Base-by-base conservation (phyloP, 2,329 filamentous ascomycete genomes). In the Penicillium sp. region DNA sequence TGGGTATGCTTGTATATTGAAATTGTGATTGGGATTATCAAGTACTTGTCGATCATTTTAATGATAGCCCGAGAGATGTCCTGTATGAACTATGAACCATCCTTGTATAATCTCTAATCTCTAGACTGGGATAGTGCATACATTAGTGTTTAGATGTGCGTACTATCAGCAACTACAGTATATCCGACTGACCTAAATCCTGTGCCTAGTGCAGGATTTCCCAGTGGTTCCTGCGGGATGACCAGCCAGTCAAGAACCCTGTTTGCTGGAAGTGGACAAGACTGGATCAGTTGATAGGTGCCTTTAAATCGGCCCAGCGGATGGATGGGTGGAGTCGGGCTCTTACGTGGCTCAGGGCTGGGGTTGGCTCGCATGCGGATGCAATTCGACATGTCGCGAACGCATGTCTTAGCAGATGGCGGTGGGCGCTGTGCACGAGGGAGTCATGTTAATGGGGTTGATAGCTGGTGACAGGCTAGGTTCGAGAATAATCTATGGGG, bases 321-420 rank as follows among this genome's bases (percentile, higher is more conserved):
- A 66, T 54, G 60, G 45, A 38, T 30, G 35, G 33, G 65, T 66
- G 62, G 64, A 63, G 61, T n/a, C 61, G 56, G 65, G 65, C 65
- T 69, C 65, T 65, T 65, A 69, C 65, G 65, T 65, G 68, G 60
- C 63, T 47, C 12, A 30, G n/a, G 44, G 28, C 45, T 33, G 9
- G 9, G 30, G 30, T 33, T 28, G 28, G 28, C 50, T 58, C 49
- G 64, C 49, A 62, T 61, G 53, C 62, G 62, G 59, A 57, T 58
- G 54, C 53, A 33, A 56, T 62, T 54, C 30, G 44, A 57, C 37
- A 54, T 56, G 45, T 61, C 42, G 58, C 53, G 54, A 58, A 60
- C 47, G 61, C 61, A 65, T 56, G 58, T 61, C 59, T 62, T 40
- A 58, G 50, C 37, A 30, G 37, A 51, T 35, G 61, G 56, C 42